These are phyloP conservation scores for Butyriboletus regius DNA, from an alignment of 1,284 basidiomycete species.

Conservation along the genomic window DNA sequence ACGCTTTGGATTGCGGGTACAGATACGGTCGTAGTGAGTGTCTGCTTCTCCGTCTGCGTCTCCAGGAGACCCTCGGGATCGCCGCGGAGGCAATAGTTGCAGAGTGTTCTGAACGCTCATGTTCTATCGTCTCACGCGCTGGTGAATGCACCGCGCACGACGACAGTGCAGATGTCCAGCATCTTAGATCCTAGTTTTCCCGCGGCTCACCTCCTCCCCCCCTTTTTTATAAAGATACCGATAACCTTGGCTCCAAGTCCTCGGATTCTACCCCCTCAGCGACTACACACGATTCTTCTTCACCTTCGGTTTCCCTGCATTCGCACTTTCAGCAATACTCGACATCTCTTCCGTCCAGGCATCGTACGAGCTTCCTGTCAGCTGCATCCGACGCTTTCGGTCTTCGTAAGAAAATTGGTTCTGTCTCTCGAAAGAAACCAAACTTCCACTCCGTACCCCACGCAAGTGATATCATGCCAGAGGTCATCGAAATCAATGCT, in stretches of 20 bases:
- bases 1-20: background rate
- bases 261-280: slow-evolving; percentile 17
- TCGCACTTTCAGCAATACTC: slow-evolving; percentile 5
- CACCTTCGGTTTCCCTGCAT: slow-evolving; percentile 1
- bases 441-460: slow-evolving; percentile 26
- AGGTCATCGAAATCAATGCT: slow-evolving; percentile 65
- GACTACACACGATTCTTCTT: slow-evolving; percentile 9
- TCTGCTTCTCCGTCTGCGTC: background rate
- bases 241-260: slow-evolving; percentile 11
- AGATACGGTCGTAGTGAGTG: slow-evolving; percentile 13
- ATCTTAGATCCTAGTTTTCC: slow-evolving; percentile 3
- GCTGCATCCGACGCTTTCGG: slow-evolving; percentile 51
- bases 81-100: slow-evolving; percentile 3
- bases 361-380: slow-evolving; percentile 45
- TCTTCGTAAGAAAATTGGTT: slow-evolving; percentile 42
- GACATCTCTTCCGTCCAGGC: slow-evolving; percentile 15
- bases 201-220: slow-evolving; percentile 1
- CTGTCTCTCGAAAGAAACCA: slow-evolving; percentile 39
- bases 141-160: slow-evolving; percentile 4
- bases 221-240: slow-evolving; percentile 12
- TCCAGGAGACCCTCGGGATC: slow-evolving; percentile 1
- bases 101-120: background rate
- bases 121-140: background rate
- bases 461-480: slow-evolving; percentile 45
- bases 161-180: background rate